phyloP scores from a whole-genome alignment of 495 filamentous ascomycete species.

The Amphirosellinia nigrospora region DNA sequence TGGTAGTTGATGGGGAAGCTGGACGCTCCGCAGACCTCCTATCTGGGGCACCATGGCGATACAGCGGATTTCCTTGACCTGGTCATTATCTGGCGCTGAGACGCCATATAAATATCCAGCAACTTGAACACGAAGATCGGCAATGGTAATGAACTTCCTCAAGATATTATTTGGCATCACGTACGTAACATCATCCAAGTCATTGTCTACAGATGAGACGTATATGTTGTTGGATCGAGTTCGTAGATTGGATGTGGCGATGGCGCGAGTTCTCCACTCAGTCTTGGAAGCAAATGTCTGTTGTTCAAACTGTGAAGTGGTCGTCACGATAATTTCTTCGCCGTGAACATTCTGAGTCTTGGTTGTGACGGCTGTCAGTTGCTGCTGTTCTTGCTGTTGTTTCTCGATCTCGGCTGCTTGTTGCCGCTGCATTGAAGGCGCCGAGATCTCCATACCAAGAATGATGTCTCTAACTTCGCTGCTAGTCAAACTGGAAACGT shows the following conservation, averaged over 20 bases:
- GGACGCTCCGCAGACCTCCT: slow-evolving; percentile 88
- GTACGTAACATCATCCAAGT: slow-evolving; percentile 82
- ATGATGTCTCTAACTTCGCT: slow-evolving; percentile 99
- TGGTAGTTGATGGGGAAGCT: slow-evolving; percentile 88
- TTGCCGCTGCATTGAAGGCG: slow-evolving; percentile 97
- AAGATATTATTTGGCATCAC: slow-evolving; percentile 99
- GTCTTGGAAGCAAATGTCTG: slow-evolving; percentile 98
- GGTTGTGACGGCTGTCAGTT: slow-evolving; percentile 96
- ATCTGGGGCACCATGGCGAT: slow-evolving; percentile 99
- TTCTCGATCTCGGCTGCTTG: slow-evolving; percentile 99
- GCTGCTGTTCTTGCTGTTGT: slow-evolving; percentile 95
- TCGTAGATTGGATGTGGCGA: slow-evolving; percentile 94
- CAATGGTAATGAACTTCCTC: slow-evolving; percentile 97
- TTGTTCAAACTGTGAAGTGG: slow-evolving; percentile 95
- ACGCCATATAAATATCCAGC: slow-evolving; percentile 94
- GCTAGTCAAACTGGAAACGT: slow-evolving; percentile 92
- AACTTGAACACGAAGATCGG: slow-evolving; percentile 95
- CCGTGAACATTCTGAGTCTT: slow-evolving; percentile 98
- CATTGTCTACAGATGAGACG: slow-evolving; percentile 91
- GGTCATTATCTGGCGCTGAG: slow-evolving; percentile 90
- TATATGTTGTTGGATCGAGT: slow-evolving; percentile 98
- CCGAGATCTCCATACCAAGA: slow-evolving; percentile 98
- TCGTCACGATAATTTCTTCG: slow-evolving; percentile 98
- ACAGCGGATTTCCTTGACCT: slow-evolving; percentile 94
- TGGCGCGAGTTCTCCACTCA: slow-evolving; percentile 96